Base-by-base conservation (phyloP, 1,284 basidiomycete genomes). In the Ceratobasidium sp. region DNA sequence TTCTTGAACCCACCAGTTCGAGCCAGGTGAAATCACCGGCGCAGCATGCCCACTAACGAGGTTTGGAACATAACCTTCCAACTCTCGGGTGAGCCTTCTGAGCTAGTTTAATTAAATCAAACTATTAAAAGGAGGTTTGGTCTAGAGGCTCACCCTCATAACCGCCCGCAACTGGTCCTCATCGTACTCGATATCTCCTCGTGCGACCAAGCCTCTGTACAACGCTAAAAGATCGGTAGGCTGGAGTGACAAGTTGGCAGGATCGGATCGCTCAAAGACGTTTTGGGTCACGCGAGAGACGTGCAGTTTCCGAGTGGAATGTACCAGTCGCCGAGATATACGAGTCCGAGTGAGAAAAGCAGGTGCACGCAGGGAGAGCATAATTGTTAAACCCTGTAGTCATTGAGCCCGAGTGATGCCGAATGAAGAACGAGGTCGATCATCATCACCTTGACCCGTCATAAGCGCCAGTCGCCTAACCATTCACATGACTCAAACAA, bases 81-180 rank as follows among this genome's bases (percentile, higher is more conserved):
- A 80, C 2, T 84, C 82, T 39, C 81, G 83, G 58, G 85, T 85
- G 41, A 89, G 78, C 43, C 84, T 83, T 43, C 86, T 81, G 19
- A 88, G 83, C 86, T 88, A 64, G 61, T 41, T 19, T 27, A 73
- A 14, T 7, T 22, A 13, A n/a, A 65, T 16, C 51, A 65, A 14
- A 46, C 29, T 39, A 74, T 11, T 19, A 58, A 65, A 29, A 16
- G 29, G 48, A 27, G 16, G 22, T 43, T 31, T 63, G 19, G 37
- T 31, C 16, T 6, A 48, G n/a, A 16, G n/a, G 79, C 84, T 27
- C 76, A 88, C 88, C 81, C 87, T 84, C 82, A 91, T 88, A n/a
- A 91, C 82, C 2, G 86, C 86, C 22, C 89, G 82, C 22, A 92
- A 84, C 79, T 92, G 90, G 74, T 90, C 88, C 74, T 88, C 86